Conservation (phyloP, 2,329 filamentous ascomycete species). For the Penicillium sp. region DNA sequence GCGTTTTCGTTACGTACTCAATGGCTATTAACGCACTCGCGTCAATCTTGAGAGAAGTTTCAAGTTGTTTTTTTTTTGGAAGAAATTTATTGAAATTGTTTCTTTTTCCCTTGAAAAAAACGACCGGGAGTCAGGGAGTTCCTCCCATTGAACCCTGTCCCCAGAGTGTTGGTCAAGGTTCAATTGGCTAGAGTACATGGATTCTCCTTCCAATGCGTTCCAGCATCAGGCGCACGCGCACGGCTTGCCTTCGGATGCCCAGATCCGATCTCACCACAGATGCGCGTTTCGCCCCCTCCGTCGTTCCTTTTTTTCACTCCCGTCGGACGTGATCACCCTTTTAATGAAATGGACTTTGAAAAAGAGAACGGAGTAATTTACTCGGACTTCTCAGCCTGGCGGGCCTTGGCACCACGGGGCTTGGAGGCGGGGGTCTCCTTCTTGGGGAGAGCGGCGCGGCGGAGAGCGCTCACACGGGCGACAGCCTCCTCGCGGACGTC, state of each 20-base stretch:
- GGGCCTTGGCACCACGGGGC: conserved; percentile 70
- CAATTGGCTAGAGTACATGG: conserved; percentile 28
- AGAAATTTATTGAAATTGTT: neutral
- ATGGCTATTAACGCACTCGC: neutral
- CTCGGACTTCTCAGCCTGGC: conserved; percentile 54
- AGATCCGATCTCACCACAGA: neutral
- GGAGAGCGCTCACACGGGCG: conserved; percentile 79
- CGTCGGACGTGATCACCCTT: neutral
- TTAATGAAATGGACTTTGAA: too few relatives aligned
- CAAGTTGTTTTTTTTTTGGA: neutral
- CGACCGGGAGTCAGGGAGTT: conserved; percentile 9
- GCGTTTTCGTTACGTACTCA: too few relatives aligned
- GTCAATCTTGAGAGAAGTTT: neutral
- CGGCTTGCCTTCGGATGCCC: conserved; percentile 10
- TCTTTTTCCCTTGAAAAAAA: conserved; percentile 12
- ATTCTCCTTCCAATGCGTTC: conserved; percentile 18
- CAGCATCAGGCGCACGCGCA: conserved; percentile 18
- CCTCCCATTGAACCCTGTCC: conserved; percentile 3
- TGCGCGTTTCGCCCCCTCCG: conserved; percentile 6
- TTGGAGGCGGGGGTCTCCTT: conserved; percentile 71
- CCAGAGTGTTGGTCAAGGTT: conserved; percentile 4
- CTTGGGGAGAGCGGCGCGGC: conserved; percentile 68
- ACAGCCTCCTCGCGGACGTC: conserved; percentile 75
- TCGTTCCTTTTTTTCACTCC: conserved; percentile 2
- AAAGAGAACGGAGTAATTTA: conserved; percentile 17